These are phyloP conservation scores for Macadamia integrifolia DNA, from an alignment of 164 flowering plant species.

Conservation along the genomic window DNA sequence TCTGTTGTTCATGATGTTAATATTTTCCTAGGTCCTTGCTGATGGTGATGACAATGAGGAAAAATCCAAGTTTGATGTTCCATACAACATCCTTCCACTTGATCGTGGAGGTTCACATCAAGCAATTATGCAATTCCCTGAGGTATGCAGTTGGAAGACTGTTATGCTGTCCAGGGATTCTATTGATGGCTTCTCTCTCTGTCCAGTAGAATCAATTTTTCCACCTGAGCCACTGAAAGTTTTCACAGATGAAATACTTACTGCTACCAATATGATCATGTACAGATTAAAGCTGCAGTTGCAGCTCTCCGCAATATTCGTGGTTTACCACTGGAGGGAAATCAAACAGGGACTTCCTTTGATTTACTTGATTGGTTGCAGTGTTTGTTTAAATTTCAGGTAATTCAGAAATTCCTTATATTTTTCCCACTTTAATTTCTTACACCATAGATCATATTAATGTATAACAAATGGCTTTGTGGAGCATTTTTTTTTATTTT, in stretches of 20 bases:
- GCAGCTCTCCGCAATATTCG: conserved; percentile 57
- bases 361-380: conserved; percentile 86
- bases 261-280: conserved; percentile 6
- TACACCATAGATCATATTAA: conserved; percentile 22
- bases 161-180: not conserved
- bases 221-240: not conserved
- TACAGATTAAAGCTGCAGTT: conserved; percentile 76
- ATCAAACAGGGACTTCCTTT: conserved; percentile 23
- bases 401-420: conserved; percentile 5
- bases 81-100: conserved; percentile 91
- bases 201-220: not conserved
- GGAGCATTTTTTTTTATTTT: too few species aligned
- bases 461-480: not conserved
- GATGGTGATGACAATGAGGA: conserved; percentile 38
- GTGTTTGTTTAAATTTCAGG: conserved; percentile 86
- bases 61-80: conserved; percentile 40
- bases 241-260: not conserved
- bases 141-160: conserved; percentile 36
- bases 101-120: conserved; percentile 68
- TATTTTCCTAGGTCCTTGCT: conserved; percentile 36
- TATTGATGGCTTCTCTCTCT: not conserved
- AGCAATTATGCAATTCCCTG: conserved; percentile 83
- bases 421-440: conserved; percentile 46
- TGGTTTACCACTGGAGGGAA: conserved; percentile 53
- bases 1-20: not conserved